Base-by-base conservation (phyloP, 2,329 filamentous ascomycete species). In the Alternaria metachromatica region DNA sequence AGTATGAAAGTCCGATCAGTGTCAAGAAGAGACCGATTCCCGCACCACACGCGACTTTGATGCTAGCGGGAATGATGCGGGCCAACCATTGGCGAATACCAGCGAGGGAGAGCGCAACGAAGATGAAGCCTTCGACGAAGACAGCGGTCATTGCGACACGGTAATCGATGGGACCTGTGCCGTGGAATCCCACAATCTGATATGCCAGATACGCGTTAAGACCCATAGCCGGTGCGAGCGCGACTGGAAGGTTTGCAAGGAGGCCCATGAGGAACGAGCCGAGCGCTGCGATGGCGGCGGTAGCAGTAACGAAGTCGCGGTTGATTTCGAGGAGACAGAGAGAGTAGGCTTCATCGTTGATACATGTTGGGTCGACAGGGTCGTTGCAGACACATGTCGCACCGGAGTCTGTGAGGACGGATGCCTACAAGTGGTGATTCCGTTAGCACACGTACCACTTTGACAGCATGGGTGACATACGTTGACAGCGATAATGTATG, bases 201-300 rank as follows among this genome's bases (percentile, higher is more conserved):
- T 92, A 96, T 18, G 93, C 87, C 74, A 96, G 96, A 78, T 96
- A 96, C n/a, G 93, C 93, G 74, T 97, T 97, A 57, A 96, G 79
- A 21, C 93, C 91, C 90, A 93, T 92, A 18, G 90, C 91, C 6
- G 91, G 90, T 5, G 90, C 91, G 51, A 92, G 80, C 6, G 88
- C 89, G 67, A 93, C 89, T 0, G 93, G 92, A 76, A 94, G 84
- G 70, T 96, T 96, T 61, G 93, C 90, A 67, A 93, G 88, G 1
- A 95, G 79, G 18, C 93, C 93, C 90, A 96, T 94, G 78, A 86
- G 89, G 80, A 96, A 93, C 8, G 89, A 91, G 3, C 90, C 87
- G 30, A 97, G 81, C 20, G 92, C 90, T n/a, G 92, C 86, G 69
- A 96, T 94, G 50, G 93, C 93, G 41, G 93, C 92, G 4, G 93